A percentile compares a stretch with the other conserved stretches of the same genome.
These are phyloP conservation scores for Mucor racemosus DNA, from an alignment of 371 early-diverging fungal species.

Conservation along the genomic window DNA sequence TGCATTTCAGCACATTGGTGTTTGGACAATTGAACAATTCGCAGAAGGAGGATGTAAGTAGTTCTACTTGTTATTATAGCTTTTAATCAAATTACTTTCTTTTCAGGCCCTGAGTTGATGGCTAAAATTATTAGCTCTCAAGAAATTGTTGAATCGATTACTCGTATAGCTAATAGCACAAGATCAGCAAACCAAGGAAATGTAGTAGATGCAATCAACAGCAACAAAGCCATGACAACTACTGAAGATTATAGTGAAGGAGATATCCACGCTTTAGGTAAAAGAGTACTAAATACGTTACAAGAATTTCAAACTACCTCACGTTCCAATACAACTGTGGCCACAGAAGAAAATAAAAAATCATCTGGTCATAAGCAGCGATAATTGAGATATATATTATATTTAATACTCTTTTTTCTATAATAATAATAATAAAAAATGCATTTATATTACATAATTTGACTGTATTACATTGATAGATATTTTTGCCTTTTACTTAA, in stretches of 20 bases:
- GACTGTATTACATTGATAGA: constrained; percentile 3
- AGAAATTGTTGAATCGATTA: constrained; percentile 35
- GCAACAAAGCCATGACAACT: not conserved
- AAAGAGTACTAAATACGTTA: constrained; percentile 34
- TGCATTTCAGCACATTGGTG: constrained; percentile 83
- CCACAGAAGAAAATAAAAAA: constrained; percentile 6
- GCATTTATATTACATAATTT: not conserved
- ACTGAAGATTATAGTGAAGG: constrained; percentile 25
- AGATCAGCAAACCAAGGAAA: constrained; percentile 5
- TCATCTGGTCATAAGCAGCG: constrained; percentile 12
- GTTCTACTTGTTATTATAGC: not conserved
- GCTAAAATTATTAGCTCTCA: constrained; percentile 32
- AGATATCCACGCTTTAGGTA: constrained; percentile 42
- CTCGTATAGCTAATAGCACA: constrained; percentile 32
- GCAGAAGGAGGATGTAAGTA: constrained; percentile 64
- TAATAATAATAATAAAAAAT: not conserved
- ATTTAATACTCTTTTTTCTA: not conserved
- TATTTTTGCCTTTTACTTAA: not conserved
- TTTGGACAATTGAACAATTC: constrained; percentile 90
- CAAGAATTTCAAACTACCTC: not conserved
- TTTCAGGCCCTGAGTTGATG: constrained; percentile 34
- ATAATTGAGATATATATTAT: not conserved
- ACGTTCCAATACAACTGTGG: not conserved
- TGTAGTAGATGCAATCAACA: not conserved
- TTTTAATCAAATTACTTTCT: not conserved